These are phyloP conservation scores for Cercophora sp. DNA, from an alignment of 495 filamentous ascomycete species.

Conservation along the genomic window DNA sequence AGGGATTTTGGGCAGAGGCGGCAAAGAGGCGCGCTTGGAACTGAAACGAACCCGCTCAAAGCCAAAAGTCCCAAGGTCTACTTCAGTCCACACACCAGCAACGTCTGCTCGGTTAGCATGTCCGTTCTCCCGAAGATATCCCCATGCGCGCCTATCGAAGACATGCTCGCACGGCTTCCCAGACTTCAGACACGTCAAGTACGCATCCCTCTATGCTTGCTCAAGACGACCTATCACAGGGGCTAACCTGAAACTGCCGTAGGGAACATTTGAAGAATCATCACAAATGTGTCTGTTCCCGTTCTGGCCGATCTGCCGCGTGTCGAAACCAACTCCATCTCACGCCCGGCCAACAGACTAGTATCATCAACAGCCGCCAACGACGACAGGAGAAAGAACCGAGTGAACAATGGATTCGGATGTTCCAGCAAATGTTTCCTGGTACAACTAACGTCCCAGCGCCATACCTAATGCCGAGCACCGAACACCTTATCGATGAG, in stretches of 20 bases:
- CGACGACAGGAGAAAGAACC: neutral
- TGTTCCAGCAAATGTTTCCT: slow-evolving; percentile 3
- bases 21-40: slow-evolving; percentile 1
- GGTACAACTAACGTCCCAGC: neutral
- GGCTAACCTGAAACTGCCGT: neutral
- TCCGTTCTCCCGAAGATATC: slow-evolving; percentile 3
- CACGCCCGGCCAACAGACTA: neutral
- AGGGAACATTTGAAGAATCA: slow-evolving; percentile 1
- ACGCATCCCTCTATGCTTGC: slow-evolving; percentile 1
- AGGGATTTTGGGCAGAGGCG: neutral
- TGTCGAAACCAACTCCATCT: slow-evolving; percentile 3
- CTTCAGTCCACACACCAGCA: neutral
- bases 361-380: slow-evolving; percentile 1
- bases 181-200: slow-evolving; percentile 1
- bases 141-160: neutral
- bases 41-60: slow-evolving; percentile 1
- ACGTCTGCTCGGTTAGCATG: neutral
- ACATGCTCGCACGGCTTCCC: neutral
- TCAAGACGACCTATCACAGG: slow-evolving; percentile 1
- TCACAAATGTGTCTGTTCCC: slow-evolving; percentile 2
- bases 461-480: slow-evolving; percentile 3
- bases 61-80: slow-evolving; percentile 1
- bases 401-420: neutral
- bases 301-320: slow-evolving; percentile 1
- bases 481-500: slow-evolving; percentile 2